A percentile compares a stretch with the other conserved stretches of the same genome.
Evolutionary conservation across 139 green algal species (phyloP).

Genomic region (Auxenochlorella pyrenoidosa): DNA sequence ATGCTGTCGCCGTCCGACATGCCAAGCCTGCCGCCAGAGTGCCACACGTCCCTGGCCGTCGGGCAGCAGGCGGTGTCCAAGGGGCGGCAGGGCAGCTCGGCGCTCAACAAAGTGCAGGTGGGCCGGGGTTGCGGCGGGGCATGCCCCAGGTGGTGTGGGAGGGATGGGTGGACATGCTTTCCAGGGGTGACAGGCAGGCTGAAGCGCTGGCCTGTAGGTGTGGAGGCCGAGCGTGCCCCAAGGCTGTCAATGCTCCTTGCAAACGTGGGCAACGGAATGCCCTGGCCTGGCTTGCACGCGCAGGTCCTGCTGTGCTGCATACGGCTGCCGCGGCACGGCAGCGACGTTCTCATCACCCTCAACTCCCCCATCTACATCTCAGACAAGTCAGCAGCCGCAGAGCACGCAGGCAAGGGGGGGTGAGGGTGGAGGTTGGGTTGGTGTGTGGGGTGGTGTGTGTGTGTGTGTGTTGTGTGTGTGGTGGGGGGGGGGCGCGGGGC

Average conservation of each 20-base stretch:
- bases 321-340: constrained; percentile 25
- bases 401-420: constrained; percentile 43
- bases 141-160: background rate
- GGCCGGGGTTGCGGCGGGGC: background rate
- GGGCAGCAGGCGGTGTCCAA: constrained; percentile 54
- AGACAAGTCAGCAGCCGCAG: constrained; percentile 52
- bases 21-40: constrained; percentile 35
- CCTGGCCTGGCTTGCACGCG: too few species aligned
- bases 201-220: too few species aligned
- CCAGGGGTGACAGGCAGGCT: too few species aligned
- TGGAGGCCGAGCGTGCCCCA: too few species aligned
- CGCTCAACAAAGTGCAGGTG: constrained; percentile 46
- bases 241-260: too few species aligned
- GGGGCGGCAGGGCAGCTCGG: constrained; percentile 23
- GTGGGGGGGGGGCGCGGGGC: too few species aligned
- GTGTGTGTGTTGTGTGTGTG: too few species aligned
- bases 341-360: constrained; percentile 67
- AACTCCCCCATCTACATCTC: constrained; percentile 67
- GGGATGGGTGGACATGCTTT: too few species aligned
- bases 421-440: too few species aligned
- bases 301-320: constrained; percentile 30
- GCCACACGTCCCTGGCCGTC: constrained; percentile 23
- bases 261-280: too few species aligned
- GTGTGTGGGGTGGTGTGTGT: too few species aligned
- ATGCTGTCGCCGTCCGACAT: constrained; percentile 21